Evolutionary conservation across 2,329 filamentous ascomycete genomes (phyloP).

Genomic region (Fusarium albosuccineum): DNA sequence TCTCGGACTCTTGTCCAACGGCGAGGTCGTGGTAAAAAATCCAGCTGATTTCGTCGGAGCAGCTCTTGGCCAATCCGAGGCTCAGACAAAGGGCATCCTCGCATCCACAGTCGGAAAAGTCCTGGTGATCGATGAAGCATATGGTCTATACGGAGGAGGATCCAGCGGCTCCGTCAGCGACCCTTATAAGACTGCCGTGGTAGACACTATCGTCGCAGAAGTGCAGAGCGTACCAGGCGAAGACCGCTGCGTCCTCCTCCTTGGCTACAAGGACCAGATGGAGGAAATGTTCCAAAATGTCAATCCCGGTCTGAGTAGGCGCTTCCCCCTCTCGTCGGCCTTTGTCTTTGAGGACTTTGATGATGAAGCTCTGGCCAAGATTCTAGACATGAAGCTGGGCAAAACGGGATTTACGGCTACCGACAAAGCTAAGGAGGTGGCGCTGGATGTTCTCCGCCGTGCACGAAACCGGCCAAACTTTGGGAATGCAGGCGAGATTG

Average conservation of each 20-base stretch:
- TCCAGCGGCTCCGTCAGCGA: conserved; percentile 48
- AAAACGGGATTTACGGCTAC: conserved; percentile 66
- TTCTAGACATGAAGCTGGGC: conserved; percentile 75
- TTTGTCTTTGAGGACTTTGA: conserved; percentile 79
- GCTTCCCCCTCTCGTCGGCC: conserved; percentile 73
- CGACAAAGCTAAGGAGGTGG: conserved; percentile 63
- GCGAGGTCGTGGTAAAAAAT: conserved; percentile 79
- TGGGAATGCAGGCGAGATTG: conserved; percentile 80
- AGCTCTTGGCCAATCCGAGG: conserved; percentile 75
- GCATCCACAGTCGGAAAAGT: conserved; percentile 77
- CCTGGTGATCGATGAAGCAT: conserved; percentile 84
- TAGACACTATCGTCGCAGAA: conserved; percentile 81
- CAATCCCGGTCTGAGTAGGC: conserved; percentile 76
- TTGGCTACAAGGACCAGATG: conserved; percentile 80
- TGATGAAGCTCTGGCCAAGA: conserved; percentile 67
- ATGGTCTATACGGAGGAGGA: conserved; percentile 68
- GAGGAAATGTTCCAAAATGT: conserved; percentile 78
- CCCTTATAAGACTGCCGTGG: conserved; percentile 72
- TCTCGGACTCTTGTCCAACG: conserved; percentile 74
- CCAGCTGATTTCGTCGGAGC: conserved; percentile 79
- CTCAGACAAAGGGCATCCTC: conserved; percentile 79
- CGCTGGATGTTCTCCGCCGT: conserved; percentile 69
- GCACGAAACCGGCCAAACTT: conserved; percentile 76
- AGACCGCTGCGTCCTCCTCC: conserved; percentile 77
- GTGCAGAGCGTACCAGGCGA: conserved; percentile 78